Conservation (phyloP, 2,329 filamentous ascomycete species). For the Albifimbria verrucaria region DNA sequence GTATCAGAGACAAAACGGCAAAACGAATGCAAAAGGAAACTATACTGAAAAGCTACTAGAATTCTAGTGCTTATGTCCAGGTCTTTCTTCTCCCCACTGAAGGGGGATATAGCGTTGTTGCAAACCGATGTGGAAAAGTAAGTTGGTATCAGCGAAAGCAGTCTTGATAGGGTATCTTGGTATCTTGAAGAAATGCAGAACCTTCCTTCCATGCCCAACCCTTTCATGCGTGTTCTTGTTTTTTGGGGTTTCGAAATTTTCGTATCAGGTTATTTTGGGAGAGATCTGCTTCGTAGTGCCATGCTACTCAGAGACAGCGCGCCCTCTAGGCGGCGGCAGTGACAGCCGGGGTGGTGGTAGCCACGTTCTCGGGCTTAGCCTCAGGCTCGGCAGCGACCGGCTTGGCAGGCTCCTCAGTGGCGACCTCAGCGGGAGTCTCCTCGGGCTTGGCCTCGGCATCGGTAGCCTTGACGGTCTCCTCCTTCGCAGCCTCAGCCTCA, state of each 20-base stretch:
- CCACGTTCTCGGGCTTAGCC: conserved; percentile 38
- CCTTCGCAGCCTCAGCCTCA: conserved; percentile 32
- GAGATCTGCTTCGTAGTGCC: conserved; percentile 20
- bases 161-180: conserved; percentile 54
- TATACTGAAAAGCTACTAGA: conserved; percentile 17
- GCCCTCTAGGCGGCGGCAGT: conserved; percentile 49
- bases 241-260: conserved; percentile 12
- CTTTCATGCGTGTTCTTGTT: conserved; percentile 32
- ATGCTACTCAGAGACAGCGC: conserved; percentile 17
- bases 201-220: conserved; percentile 46
- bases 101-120: conserved; percentile 14
- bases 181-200: conserved; percentile 53
- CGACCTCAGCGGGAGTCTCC: conserved; percentile 24
- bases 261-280: conserved; percentile 16
- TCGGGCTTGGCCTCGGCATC: conserved; percentile 23
- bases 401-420: conserved; percentile 17
- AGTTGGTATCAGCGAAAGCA: conserved; percentile 42
- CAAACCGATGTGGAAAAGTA: conserved; percentile 28
- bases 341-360: conserved; percentile 42
- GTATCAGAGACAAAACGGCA: conserved; percentile 36
- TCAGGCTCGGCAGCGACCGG: conserved; percentile 25
- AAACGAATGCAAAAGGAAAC: conserved; percentile 19
- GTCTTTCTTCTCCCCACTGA: conserved; percentile 15
- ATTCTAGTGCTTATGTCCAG: conserved; percentile 11
- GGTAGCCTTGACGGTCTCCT: conserved; percentile 25